A percentile compares a stretch with the other conserved stretches of the same genome.
Conservation (phyloP, 2,329 filamentous ascomycete genomes). For the Zymoseptoria passerinii region DNA sequence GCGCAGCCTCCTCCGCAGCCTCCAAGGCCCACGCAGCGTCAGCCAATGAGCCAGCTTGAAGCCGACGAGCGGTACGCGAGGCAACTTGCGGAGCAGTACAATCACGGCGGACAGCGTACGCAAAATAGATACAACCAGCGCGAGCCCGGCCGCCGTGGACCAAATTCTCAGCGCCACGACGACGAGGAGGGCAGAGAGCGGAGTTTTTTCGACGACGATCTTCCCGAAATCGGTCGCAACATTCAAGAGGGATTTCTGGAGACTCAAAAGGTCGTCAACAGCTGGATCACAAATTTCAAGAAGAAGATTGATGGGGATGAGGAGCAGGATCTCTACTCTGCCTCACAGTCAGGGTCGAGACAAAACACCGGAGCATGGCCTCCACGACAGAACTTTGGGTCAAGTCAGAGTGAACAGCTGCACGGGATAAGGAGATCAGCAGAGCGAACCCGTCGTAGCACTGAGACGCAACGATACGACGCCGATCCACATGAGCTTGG, state of each 20-base stretch:
- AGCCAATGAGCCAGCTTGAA: constrained; percentile 70
- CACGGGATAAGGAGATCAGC: constrained; percentile 30
- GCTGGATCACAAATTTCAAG: constrained; percentile 83
- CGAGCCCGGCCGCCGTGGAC: constrained; percentile 28
- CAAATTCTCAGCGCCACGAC: constrained; percentile 42
- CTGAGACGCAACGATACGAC: constrained; percentile 87
- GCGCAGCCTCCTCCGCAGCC: constrained; percentile 70
- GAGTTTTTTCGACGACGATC: constrained; percentile 92
- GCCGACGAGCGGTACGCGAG: constrained; percentile 87
- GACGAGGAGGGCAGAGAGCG: constrained; percentile 61
- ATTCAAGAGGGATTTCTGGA: constrained; percentile 90
- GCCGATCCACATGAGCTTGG: constrained; percentile 83
- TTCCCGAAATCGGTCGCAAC: constrained; percentile 87
- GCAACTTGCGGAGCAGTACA: constrained; percentile 86
- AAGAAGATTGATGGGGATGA: constrained; percentile 87
- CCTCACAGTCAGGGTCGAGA: constrained; percentile 18
- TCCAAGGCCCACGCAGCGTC: constrained; percentile 59
- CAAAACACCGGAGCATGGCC: constrained; percentile 25
- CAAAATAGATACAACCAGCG: constrained; percentile 27
- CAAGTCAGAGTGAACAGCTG: constrained; percentile 32
- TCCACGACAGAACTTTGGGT: constrained; percentile 30
- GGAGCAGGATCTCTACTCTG: constrained; percentile 47
- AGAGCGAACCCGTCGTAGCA: constrained; percentile 50
- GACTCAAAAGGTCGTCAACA: constrained; percentile 86
- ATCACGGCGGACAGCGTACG: constrained; percentile 27